These are phyloP conservation scores for Curvularia sp. DNA, from an alignment of 2,329 filamentous ascomycete genomes.

Conservation along the genomic window DNA sequence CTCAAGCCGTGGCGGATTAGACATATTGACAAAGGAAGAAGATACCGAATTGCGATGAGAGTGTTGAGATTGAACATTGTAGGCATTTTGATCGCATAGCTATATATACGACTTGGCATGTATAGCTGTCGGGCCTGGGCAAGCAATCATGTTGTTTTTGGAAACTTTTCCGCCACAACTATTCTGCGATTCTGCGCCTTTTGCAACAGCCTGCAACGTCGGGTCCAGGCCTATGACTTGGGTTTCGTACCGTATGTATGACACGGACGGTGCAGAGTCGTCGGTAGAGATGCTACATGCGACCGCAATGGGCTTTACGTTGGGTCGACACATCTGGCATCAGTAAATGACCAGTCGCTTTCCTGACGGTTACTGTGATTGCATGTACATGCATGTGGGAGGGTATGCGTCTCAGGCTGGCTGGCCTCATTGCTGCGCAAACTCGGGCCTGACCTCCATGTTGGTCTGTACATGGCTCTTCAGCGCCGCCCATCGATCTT, in stretches of 20 bases:
- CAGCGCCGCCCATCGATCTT: conserved; percentile 75
- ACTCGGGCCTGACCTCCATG: conserved; percentile 87
- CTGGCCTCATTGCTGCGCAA: conserved; percentile 50
- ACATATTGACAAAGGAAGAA: neutral
- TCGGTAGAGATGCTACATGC: neutral
- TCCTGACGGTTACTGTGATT: neutral
- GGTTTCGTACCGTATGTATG: neutral
- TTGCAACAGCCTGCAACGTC: neutral
- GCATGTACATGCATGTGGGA: neutral
- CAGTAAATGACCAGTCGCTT: neutral
- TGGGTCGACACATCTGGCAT: neutral
- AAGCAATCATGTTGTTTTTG: neutral
- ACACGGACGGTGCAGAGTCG: neutral
- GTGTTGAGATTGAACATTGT: neutral
- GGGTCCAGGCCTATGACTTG: neutral
- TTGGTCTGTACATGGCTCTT: conserved; percentile 84
- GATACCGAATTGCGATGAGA: neutral
- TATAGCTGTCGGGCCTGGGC: neutral
- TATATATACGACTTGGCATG: neutral
- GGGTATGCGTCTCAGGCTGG: neutral
- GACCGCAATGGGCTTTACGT: neutral
- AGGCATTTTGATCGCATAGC: neutral
- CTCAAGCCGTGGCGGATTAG: neutral
- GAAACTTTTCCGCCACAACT: neutral
- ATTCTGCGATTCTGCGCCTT: neutral